These are phyloP conservation scores for Oryza brachyantha DNA, from an alignment of 176 grass and related monocot species.

Conservation along the genomic window DNA sequence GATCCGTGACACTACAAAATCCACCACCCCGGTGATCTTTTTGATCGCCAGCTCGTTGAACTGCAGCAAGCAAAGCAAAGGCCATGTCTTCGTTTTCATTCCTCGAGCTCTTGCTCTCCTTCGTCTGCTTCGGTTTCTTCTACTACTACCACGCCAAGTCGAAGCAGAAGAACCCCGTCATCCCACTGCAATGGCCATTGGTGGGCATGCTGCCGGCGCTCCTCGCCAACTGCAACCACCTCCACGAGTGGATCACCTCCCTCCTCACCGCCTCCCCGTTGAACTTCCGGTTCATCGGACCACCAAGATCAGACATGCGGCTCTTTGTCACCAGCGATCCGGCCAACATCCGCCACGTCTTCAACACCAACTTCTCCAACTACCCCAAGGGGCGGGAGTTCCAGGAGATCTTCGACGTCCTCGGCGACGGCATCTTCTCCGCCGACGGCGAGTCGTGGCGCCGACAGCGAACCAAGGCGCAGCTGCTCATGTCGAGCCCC, in stretches of 20 bases:
- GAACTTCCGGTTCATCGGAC: slow-evolving; percentile 58
- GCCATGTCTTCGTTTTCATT: neutral
- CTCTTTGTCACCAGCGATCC: slow-evolving; percentile 54
- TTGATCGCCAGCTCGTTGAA: neutral
- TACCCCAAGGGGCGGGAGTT: slow-evolving; percentile 83
- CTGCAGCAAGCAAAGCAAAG: neutral
- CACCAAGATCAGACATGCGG: slow-evolving; percentile 51
- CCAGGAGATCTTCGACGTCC: slow-evolving; percentile 71
- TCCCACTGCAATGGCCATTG: slow-evolving; percentile 64
- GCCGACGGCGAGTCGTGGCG: slow-evolving; percentile 61
- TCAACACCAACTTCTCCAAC: slow-evolving; percentile 67
- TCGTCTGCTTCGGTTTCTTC: slow-evolving; percentile 27
- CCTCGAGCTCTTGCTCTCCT: slow-evolving; percentile 2
- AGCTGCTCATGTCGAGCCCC: slow-evolving; percentile 33
- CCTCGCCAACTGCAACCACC: slow-evolving; percentile 34
- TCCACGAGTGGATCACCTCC: slow-evolving; percentile 62
- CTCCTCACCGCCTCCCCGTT: slow-evolving; percentile 2
- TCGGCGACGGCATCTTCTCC: slow-evolving; percentile 79
- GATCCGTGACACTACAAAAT: neutral
- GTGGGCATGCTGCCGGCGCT: slow-evolving; percentile 69
- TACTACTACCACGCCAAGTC: slow-evolving; percentile 29
- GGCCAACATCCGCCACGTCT: slow-evolving; percentile 67
- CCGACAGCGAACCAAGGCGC: slow-evolving; percentile 53
- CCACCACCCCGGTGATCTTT: neutral
- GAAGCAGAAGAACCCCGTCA: slow-evolving; percentile 11